phyloP scores from a whole-genome alignment of 306 rosid genomes.

The Inga laurina region DNA sequence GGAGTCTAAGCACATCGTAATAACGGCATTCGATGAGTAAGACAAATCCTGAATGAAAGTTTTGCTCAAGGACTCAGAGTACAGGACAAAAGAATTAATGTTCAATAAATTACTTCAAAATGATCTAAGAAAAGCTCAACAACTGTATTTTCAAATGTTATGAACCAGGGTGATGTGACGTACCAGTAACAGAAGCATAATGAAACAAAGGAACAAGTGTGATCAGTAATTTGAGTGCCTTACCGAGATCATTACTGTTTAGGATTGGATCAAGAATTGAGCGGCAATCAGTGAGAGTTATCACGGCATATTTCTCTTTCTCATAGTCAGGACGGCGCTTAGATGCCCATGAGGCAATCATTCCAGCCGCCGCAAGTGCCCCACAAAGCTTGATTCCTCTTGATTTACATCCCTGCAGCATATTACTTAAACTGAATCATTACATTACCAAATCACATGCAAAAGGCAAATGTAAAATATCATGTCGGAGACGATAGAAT shows the following conservation, averaged over 20 bases:
- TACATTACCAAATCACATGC: slow-evolving; percentile 20
- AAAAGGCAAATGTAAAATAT: not conserved
- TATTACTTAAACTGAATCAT: slow-evolving; percentile 24
- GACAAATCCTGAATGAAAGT: not conserved
- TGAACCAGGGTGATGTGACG: not conserved
- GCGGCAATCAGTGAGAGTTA: slow-evolving; percentile 87
- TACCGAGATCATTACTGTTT: slow-evolving; percentile 62
- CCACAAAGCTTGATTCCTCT: slow-evolving; percentile 75
- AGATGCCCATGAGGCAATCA: slow-evolving; percentile 67
- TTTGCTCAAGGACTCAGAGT: not conserved
- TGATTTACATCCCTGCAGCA: slow-evolving; percentile 76
- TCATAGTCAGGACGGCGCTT: slow-evolving; percentile 55
- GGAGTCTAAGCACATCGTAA: not conserved
- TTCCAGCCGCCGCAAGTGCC: slow-evolving; percentile 79
- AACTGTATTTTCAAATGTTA: not conserved
- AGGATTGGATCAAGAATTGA: slow-evolving; percentile 76
- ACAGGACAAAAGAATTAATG: not conserved
- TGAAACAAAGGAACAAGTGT: not conserved
- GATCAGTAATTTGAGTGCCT: slow-evolving; percentile 23
- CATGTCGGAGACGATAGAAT: not conserved
- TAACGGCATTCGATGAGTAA: not conserved
- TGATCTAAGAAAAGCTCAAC: not conserved
- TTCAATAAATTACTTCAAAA: not conserved
- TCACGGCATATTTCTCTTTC: slow-evolving; percentile 81
- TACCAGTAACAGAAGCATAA: not conserved